phyloP scores from a whole-genome alignment of 441 rosid genomes.

The Croton laevigatus region DNA sequence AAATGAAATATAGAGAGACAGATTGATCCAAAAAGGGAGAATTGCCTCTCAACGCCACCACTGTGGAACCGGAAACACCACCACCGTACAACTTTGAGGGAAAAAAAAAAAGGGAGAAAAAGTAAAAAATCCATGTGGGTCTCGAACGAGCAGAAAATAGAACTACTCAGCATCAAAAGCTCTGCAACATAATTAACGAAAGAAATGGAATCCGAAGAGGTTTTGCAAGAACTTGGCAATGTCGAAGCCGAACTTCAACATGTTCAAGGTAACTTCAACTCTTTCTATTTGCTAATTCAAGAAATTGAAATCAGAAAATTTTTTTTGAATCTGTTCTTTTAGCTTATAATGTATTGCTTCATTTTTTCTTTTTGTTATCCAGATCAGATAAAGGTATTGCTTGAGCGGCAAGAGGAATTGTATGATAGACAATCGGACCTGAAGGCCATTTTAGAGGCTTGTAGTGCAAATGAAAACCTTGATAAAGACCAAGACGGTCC shows the following conservation, averaged over 20 bases:
- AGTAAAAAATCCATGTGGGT: no score
- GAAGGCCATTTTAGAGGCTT: constrained; percentile 54
- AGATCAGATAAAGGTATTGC: constrained; percentile 67
- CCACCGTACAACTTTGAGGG: no score
- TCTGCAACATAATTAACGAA: background rate
- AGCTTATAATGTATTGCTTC: background rate
- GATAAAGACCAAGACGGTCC: background rate
- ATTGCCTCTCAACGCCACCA: no score
- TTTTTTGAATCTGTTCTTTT: background rate
- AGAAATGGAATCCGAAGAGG: constrained; percentile 6
- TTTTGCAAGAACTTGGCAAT: constrained; percentile 8
- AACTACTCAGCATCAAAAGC: no score
- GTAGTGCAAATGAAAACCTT: constrained; percentile 23
- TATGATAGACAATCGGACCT: constrained; percentile 69
- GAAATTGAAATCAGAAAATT: background rate
- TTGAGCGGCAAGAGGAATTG: constrained; percentile 72
- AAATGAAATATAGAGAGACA: no score
- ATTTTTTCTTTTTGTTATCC: background rate
- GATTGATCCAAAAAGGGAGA: no score
- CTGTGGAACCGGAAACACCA: no score
- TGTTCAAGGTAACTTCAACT: constrained; percentile 8
- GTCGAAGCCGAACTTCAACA: constrained; percentile 18
- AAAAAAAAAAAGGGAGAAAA: no score
- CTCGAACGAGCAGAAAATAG: no score
- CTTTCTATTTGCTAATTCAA: background rate